phyloP scores from a whole-genome alignment of 192 early-diverging fungal genomes.

The Rhizophagus clarus region DNA sequence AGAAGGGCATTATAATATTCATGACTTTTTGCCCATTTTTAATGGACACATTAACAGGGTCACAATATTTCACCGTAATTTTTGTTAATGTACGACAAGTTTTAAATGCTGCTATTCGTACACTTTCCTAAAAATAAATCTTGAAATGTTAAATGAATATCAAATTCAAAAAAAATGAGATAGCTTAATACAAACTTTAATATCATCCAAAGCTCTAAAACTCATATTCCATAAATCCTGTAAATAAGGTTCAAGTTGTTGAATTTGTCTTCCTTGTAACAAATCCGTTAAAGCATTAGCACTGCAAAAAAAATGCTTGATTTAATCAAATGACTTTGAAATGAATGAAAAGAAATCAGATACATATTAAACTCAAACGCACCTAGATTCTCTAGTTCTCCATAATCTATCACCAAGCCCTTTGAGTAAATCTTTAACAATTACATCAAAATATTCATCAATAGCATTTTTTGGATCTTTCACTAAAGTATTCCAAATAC shows the following conservation, averaged over 20 bases:
- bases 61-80: conserved; percentile 85
- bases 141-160: not conserved
- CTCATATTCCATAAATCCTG: conserved; percentile 87
- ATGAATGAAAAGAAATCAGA: not conserved
- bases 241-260: conserved; percentile 74
- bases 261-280: conserved; percentile 65
- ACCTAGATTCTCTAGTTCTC: conserved; percentile 85
- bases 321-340: not conserved
- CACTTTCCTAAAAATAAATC: conserved; percentile 57
- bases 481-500: conserved; percentile 83
- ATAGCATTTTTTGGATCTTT: conserved; percentile 69
- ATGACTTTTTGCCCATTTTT: conserved; percentile 72
- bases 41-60: conserved; percentile 62
- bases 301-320: not conserved
- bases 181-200: conserved; percentile 55
- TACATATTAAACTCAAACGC: not conserved
- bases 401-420: conserved; percentile 82
- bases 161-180: not conserved
- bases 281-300: conserved; percentile 71
- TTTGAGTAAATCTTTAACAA: conserved; percentile 77
- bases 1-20: conserved; percentile 84
- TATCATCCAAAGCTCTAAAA: conserved; percentile 90
- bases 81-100: conserved; percentile 79
- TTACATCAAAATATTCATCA: conserved; percentile 77
- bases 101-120: conserved; percentile 78